Conservation (phyloP, 441 rosid genomes). For the Pelargonium cotyledonis region DNA sequence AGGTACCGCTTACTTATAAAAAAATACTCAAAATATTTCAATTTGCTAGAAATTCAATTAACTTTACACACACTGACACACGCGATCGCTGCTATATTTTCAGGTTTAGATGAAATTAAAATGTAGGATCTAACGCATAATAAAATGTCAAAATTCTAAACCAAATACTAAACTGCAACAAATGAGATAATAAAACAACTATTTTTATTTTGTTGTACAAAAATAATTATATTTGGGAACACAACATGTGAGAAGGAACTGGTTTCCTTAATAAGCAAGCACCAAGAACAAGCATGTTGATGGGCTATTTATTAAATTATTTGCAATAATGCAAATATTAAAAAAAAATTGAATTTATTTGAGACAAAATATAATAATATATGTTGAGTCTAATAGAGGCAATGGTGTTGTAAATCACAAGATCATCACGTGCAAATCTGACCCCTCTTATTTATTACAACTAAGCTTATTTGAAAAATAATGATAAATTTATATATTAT, state of each 20-base stretch:
- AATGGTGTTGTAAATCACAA: constrained; percentile 53
- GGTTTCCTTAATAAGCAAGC: not conserved
- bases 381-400: constrained; percentile 33
- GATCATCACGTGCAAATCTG: constrained; percentile 83
- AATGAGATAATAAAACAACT: too few relatives aligned
- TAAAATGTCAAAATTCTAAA: too few relatives aligned
- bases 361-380: constrained; percentile 1
- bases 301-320: not conserved
- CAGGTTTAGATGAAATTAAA: too few relatives aligned
- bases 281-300: not conserved
- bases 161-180: too few relatives aligned
- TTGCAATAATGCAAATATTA: too few relatives aligned
- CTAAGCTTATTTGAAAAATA: constrained; percentile 18
- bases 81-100: too few relatives aligned
- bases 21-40: too few relatives aligned
- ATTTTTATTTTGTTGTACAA: too few relatives aligned
- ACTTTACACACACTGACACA: too few relatives aligned
- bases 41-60: too few relatives aligned
- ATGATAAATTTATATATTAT: not conserved
- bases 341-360: not conserved
- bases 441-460: constrained; percentile 37
- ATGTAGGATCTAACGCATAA: too few relatives aligned
- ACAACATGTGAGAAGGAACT: not conserved
- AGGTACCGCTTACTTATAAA: too few relatives aligned
- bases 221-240: not conserved